Conservation (phyloP, 2,329 filamentous ascomycete species). For the Diaporthe vexans region DNA sequence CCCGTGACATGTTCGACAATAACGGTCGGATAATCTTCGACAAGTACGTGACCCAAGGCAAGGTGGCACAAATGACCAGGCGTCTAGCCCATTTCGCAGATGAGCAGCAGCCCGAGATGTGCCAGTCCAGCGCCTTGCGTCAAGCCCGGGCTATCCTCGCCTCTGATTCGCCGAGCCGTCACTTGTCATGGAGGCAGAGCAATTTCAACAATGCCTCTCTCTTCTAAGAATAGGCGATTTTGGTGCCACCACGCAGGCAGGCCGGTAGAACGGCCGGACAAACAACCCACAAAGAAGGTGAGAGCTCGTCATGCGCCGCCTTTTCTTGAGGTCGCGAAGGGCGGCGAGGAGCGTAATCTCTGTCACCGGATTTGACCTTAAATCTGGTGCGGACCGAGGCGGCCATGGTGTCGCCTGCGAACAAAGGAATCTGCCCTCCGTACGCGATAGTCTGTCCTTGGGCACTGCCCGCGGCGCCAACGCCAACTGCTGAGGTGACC, state of each 20-base stretch:
- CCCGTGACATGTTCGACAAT: slow-evolving; percentile 43
- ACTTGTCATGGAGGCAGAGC: slow-evolving; percentile 21
- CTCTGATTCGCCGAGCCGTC: slow-evolving; percentile 30
- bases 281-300: slow-evolving; percentile 19
- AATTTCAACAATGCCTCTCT: slow-evolving; percentile 16
- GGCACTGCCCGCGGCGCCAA: neutral
- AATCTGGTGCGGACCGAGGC: neutral
- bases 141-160: slow-evolving; percentile 17
- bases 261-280: slow-evolving; percentile 26
- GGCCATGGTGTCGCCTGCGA: neutral
- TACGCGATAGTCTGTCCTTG: neutral
- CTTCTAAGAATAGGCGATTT: slow-evolving; percentile 38
- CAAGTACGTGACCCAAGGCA: slow-evolving; percentile 38
- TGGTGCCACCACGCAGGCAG: slow-evolving; percentile 34
- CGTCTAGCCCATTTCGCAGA: slow-evolving; percentile 36
- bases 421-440: neutral
- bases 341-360: slow-evolving; percentile 25
- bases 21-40: slow-evolving; percentile 35
- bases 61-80: slow-evolving; percentile 44
- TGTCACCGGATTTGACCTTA: slow-evolving; percentile 15
- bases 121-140: slow-evolving; percentile 35
- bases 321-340: slow-evolving; percentile 10
- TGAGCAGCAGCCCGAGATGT: slow-evolving; percentile 18
- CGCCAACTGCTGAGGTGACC: slow-evolving; percentile 23
- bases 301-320: slow-evolving; percentile 22